Evolutionary conservation across 495 filamentous ascomycete genomes (phyloP).

Genomic region (Talaromyces ruber): DNA sequence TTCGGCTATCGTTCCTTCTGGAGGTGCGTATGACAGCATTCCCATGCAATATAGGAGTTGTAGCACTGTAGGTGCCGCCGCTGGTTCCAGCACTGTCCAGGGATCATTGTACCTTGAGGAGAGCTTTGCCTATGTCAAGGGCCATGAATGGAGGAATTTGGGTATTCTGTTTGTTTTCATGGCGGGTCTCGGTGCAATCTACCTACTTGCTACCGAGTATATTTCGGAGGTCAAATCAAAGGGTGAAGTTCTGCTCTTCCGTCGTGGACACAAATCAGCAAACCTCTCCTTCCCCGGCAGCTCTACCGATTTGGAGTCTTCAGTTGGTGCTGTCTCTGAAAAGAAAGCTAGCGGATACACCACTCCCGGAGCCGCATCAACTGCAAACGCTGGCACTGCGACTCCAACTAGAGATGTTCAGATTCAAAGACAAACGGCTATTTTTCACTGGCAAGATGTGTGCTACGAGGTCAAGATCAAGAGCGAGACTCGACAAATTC

Average conservation of each 20-base stretch:
- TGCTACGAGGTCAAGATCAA: slow-evolving; percentile 90
- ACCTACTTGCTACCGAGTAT: slow-evolving; percentile 65
- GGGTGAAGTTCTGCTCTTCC: slow-evolving; percentile 84
- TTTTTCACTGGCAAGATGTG: slow-evolving; percentile 83
- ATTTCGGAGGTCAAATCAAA: slow-evolving; percentile 74
- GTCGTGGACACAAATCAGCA: slow-evolving; percentile 59
- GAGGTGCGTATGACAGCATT: slow-evolving; percentile 41
- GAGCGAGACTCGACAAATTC: slow-evolving; percentile 59
- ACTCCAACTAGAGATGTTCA: not conserved
- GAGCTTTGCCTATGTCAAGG: slow-evolving; percentile 50
- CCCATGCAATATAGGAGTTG: slow-evolving; percentile 43
- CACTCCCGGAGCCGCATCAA: slow-evolving; percentile 40
- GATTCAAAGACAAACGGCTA: slow-evolving; percentile 50
- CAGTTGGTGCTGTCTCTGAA: slow-evolving; percentile 14
- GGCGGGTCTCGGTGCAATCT: slow-evolving; percentile 53
- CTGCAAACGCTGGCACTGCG: slow-evolving; percentile 5
- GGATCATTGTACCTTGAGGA: slow-evolving; percentile 64
- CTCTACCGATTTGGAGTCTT: not conserved
- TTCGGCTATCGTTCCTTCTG: slow-evolving; percentile 48
- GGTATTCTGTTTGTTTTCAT: slow-evolving; percentile 74
- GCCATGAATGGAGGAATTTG: slow-evolving; percentile 71
- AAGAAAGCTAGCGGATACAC: slow-evolving; percentile 18
- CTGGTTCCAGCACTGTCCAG: slow-evolving; percentile 46
- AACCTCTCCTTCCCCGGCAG: slow-evolving; percentile 32
- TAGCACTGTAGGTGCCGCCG: slow-evolving; percentile 48